phyloP scores from a whole-genome alignment of 148 eudicot species.

The Suaeda aralocaspica region DNA sequence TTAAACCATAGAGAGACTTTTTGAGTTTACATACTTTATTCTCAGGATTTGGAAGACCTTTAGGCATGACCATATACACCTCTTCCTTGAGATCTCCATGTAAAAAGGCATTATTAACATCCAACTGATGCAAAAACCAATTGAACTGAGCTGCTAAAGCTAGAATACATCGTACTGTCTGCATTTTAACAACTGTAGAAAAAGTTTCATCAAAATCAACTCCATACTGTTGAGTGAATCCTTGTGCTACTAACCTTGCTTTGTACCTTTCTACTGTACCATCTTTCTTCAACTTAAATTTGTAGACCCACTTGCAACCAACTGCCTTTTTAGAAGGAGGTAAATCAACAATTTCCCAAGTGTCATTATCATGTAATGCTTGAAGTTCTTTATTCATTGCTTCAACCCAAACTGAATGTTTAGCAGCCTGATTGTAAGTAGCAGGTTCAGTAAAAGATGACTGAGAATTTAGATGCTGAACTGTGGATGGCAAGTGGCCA shows the following conservation, averaged over 20 bases:
- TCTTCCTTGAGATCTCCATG: neutral
- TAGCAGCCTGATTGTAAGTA: neutral
- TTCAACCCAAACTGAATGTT: neutral
- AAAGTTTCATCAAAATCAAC: no score
- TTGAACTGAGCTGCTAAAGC: neutral
- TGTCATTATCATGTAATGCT: neutral
- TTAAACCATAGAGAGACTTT: slow-evolving; percentile 8
- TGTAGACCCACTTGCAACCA: no score
- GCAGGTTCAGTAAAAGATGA: neutral
- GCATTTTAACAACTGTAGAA: no score
- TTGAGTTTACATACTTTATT: no score
- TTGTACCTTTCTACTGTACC: no score
- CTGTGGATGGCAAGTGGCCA: no score
- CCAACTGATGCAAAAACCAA: neutral
- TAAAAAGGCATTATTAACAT: neutral
- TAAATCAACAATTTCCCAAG: neutral
- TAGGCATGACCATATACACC: neutral
- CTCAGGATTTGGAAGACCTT: neutral
- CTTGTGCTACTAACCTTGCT: no score
- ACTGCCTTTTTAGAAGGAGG: no score
- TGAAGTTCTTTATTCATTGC: neutral
- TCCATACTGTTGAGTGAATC: no score
- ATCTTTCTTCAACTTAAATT: no score
- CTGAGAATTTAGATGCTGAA: no score
- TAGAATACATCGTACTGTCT: no score